Percentiles rank a stretch among this genome's conserved stretches.
phyloP scores from a whole-genome alignment of 2,329 filamentous ascomycete species.

The Fusarium stilboides region DNA sequence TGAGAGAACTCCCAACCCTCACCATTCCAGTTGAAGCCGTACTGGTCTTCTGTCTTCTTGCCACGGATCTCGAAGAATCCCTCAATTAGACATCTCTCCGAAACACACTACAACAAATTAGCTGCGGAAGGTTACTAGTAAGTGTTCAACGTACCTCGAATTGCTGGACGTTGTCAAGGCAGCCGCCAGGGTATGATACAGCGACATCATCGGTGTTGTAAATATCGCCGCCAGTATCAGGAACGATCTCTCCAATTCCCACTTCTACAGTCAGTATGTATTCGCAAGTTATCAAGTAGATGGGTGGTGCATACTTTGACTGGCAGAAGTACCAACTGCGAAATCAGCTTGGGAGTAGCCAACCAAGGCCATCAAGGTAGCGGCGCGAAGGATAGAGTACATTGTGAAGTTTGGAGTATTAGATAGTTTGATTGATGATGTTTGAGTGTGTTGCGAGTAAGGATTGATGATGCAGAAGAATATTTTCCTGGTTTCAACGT shows the following conservation, averaged over 20 bases:
- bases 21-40: conserved; percentile 5
- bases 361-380: neutral
- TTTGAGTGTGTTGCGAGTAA: accelerated
- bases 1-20: conserved; percentile 1
- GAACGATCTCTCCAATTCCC: conserved; percentile 2
- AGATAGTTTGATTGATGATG: accelerated
- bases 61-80: conserved; percentile 1
- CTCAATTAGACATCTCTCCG: neutral
- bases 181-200: neutral
- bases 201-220: neutral
- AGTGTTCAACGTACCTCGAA: neutral
- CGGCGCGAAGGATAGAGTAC: neutral
- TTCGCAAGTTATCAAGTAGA: accelerated
- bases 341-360: conserved; percentile 1
- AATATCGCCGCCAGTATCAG: conserved; percentile 1
- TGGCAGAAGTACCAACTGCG: conserved; percentile 5
- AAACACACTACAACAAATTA: neutral
- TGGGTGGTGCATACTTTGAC: neutral
- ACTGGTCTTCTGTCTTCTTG: neutral
- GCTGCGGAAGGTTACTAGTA: accelerated
- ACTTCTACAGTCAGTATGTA: neutral
- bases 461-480: no score
- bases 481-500: no score
- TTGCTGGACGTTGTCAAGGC: neutral
- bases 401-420: neutral